Evolutionary conservation across 1,284 basidiomycete genomes (phyloP).

Genomic region (Chalciporus piperatoides): DNA sequence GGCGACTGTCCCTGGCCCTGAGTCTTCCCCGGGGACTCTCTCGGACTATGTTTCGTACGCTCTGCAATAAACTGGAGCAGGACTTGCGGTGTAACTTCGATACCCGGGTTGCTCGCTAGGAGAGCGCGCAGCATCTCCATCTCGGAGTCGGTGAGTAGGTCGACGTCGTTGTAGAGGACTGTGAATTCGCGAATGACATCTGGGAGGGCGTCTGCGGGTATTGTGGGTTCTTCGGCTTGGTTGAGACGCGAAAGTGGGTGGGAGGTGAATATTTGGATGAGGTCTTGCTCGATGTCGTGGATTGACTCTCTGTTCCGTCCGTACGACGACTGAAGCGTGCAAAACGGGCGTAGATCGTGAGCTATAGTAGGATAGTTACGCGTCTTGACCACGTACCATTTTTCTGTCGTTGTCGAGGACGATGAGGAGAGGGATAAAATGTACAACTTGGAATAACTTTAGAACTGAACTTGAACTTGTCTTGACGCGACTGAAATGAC

Average conservation of each 20-base stretch:
- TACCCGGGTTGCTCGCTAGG: constrained; percentile 54
- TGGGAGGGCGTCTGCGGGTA: constrained; percentile 64
- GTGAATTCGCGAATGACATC: constrained; percentile 63
- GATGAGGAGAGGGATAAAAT: constrained; percentile 1
- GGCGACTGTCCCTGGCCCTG: constrained; percentile 25
- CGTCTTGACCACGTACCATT: constrained; percentile 28
- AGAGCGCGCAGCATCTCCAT: constrained; percentile 52
- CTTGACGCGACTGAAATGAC: constrained; percentile 4
- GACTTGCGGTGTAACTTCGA: constrained; percentile 65
- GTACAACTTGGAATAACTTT: constrained; percentile 1
- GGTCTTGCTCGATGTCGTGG: constrained; percentile 62
- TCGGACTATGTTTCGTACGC: constrained; percentile 50
- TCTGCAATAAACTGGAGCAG: constrained; percentile 63
- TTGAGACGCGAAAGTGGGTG: constrained; percentile 57
- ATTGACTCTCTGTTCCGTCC: constrained; percentile 64
- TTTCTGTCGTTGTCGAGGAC: constrained; percentile 10
- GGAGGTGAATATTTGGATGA: constrained; percentile 59
- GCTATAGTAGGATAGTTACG: not conserved
- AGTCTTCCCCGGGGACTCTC: constrained; percentile 36
- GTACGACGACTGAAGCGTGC: constrained; percentile 26
- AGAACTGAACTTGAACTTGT: not conserved
- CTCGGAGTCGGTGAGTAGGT: constrained; percentile 58
- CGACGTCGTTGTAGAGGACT: constrained; percentile 50
- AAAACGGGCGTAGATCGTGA: constrained; percentile 2
- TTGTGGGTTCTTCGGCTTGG: constrained; percentile 52